Evolutionary conservation across 1,284 basidiomycete genomes (phyloP).

Genomic region (Trichosporon asahii): DNA sequence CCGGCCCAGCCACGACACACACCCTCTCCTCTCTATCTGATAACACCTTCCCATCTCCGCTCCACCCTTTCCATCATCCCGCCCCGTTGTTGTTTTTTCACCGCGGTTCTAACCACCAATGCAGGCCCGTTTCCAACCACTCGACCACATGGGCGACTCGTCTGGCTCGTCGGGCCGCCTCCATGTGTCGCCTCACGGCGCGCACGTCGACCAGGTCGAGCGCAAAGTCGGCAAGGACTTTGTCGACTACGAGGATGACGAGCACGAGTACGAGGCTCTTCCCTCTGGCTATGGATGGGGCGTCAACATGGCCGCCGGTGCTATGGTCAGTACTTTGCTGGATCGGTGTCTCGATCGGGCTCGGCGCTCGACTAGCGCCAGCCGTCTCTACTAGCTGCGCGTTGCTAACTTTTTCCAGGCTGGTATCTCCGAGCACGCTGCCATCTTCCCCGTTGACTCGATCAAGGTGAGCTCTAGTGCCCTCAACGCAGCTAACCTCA

Average conservation of each 20-base stretch:
- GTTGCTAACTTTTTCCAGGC: constrained; percentile 59
- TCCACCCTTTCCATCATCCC: neutral
- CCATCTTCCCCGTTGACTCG: constrained; percentile 98
- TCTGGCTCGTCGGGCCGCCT: constrained; percentile 13
- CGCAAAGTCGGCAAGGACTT: constrained; percentile 7
- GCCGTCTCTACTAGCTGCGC: neutral
- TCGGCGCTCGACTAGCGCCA: neutral
- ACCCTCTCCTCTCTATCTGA: constrained; percentile 4
- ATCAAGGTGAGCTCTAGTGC: constrained; percentile 70
- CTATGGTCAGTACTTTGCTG: constrained; percentile 65
- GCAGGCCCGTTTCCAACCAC: constrained; percentile 1
- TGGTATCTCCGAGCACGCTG: constrained; percentile 97
- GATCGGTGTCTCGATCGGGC: neutral
- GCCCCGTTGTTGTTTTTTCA: neutral
- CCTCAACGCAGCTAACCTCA: constrained; percentile 42
- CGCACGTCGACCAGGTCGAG: constrained; percentile 28
- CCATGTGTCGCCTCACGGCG: constrained; percentile 29
- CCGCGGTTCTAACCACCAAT: constrained; percentile 11
- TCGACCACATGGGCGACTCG: constrained; percentile 11
- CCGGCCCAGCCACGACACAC: neutral
- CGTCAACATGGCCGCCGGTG: constrained; percentile 96
- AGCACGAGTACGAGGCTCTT: constrained; percentile 52
- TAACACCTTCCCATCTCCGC: neutral
- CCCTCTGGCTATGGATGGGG: constrained; percentile 52
- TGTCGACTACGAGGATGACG: constrained; percentile 37